Conservation (phyloP, 2,329 filamentous ascomycete genomes). For the Fusarium sp. region DNA sequence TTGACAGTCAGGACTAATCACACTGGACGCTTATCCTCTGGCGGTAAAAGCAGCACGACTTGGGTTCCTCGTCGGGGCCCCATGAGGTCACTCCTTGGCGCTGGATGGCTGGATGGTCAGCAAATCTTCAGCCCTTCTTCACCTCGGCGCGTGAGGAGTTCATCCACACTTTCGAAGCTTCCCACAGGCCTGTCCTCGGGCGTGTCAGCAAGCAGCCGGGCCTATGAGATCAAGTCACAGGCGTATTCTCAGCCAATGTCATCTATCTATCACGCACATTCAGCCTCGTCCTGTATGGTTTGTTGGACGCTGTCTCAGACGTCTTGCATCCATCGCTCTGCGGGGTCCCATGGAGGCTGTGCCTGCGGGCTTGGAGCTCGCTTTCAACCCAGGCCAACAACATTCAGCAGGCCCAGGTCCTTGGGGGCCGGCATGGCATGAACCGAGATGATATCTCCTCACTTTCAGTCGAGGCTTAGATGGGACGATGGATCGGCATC, state of each 20-base stretch:
- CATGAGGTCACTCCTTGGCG: background rate
- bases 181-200: background rate
- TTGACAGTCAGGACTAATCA: background rate
- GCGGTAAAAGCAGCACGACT: background rate
- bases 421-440: background rate
- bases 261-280: constrained; percentile 17
- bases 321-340: background rate
- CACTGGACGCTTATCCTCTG: background rate
- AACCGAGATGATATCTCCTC: background rate
- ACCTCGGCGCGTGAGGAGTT: constrained; percentile 5
- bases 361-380: constrained; percentile 9
- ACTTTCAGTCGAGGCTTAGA: background rate
- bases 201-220: constrained; percentile 13
- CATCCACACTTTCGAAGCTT: constrained; percentile 9
- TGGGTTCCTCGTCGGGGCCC: background rate
- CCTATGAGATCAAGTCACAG: constrained; percentile 6
- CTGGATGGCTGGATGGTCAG: constrained; percentile 23
- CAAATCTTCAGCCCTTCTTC: constrained; percentile 6
- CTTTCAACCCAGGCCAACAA: background rate
- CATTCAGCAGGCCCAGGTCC: background rate
- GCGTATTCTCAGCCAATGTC: constrained; percentile 1
- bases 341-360: constrained; percentile 19
- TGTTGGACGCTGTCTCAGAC: constrained; percentile 3
- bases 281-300: constrained; percentile 10
- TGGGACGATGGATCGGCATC: background rate